Conservation (phyloP, 805 yeast species). For the Debaryomyces prosopidis region DNA sequence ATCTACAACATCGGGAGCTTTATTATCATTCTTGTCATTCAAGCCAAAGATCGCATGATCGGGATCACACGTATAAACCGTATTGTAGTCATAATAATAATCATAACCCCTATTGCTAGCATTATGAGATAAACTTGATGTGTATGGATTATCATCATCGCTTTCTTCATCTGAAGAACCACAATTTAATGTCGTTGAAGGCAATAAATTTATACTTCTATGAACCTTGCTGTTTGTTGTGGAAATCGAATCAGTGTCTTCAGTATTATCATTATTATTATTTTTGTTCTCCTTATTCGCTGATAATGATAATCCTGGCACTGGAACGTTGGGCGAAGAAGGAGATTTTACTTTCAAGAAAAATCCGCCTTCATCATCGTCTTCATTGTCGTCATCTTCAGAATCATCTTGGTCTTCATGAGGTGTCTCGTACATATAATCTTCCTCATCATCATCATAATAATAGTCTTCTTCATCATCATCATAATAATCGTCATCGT, state of each 20-base stretch:
- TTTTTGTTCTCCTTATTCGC: slow-evolving; percentile 4
- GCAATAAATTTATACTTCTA: slow-evolving; percentile 74
- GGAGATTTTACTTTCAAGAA: slow-evolving; percentile 56
- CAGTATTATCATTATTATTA: slow-evolving; percentile 14
- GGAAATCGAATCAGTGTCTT: slow-evolving; percentile 31
- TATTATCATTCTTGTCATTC: slow-evolving; percentile 19
- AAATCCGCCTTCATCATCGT: slow-evolving; percentile 69
- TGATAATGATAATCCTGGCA: slow-evolving; percentile 26
- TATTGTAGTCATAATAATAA: slow-evolving; percentile 76
- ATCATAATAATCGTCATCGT: slow-evolving; percentile 31
- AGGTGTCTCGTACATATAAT: slow-evolving; percentile 12
- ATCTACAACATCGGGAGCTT: slow-evolving; percentile 42
- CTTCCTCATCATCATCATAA: slow-evolving; percentile 28
- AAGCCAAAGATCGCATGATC: slow-evolving; percentile 40
- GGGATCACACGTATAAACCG: slow-evolving; percentile 63
- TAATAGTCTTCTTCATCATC: slow-evolving; percentile 31
- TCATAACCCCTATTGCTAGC: slow-evolving; percentile 71
- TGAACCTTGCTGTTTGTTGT: slow-evolving; percentile 27
- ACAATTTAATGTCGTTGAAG: slow-evolving; percentile 82
- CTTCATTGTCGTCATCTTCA: slow-evolving; percentile 25
- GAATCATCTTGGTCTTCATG: slow-evolving; percentile 24
- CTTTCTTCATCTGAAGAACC: slow-evolving; percentile 65
- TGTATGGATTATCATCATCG: slow-evolving; percentile 55
- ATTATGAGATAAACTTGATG: slow-evolving; percentile 66
- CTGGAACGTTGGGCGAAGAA: slow-evolving; percentile 28